Conservation (phyloP, 371 early-diverging fungal species). For the Apophysomyces ossiformis region DNA sequence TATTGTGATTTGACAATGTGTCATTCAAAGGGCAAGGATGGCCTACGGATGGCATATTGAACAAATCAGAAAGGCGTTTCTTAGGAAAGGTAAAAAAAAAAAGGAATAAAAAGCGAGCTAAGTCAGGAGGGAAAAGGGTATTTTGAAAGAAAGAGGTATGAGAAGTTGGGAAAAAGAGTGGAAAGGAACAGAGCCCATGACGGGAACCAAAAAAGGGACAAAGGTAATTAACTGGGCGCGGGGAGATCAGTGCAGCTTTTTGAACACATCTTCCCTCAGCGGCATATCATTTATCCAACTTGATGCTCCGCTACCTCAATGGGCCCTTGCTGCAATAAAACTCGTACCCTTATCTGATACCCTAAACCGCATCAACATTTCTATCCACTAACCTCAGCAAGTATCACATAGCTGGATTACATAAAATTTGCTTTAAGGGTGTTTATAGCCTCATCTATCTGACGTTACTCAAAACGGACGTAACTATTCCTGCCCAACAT, state of each 20-base stretch:
- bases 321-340: too few species aligned
- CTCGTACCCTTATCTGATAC: too few species aligned
- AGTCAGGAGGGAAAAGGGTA: background rate
- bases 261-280: background rate
- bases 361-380: too few species aligned
- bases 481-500: too few species aligned
- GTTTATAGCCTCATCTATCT: too few species aligned
- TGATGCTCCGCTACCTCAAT: background rate
- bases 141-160: constrained; percentile 10
- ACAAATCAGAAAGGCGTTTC: background rate
- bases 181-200: constrained; percentile 8
- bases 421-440: too few species aligned
- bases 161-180: constrained; percentile 1
- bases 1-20: constrained; percentile 9
- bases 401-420: too few species aligned
- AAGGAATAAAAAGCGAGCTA: constrained; percentile 8
- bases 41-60: constrained; percentile 5
- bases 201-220: background rate
- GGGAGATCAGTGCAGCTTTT: background rate
- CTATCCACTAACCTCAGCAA: too few species aligned
- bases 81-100: constrained; percentile 4
- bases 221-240: constrained; percentile 1
- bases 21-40: background rate
- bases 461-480: too few species aligned
- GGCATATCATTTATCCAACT: background rate